Percentiles rank a stretch among this genome's conserved stretches.
These are phyloP conservation scores for Fusarium aywerte DNA, from an alignment of 2,329 filamentous ascomycete genomes.

Conservation along the genomic window DNA sequence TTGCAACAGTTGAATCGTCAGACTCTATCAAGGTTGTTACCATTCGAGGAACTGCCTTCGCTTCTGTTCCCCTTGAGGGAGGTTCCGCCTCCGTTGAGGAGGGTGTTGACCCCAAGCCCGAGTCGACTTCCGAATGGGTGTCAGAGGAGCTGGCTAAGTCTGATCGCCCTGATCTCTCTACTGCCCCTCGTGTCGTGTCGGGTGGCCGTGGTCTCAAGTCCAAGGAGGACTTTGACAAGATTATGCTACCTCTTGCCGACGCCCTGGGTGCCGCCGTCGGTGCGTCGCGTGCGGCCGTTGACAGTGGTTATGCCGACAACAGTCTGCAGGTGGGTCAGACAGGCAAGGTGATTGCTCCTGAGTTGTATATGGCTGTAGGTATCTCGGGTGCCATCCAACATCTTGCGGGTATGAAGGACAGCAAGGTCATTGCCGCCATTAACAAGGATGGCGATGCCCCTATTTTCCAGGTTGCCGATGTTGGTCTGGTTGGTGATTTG, in stretches of 20 bases:
- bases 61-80: conserved; percentile 75
- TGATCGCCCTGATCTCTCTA: conserved; percentile 91
- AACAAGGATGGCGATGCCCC: conserved; percentile 98
- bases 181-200: conserved; percentile 89
- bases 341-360: conserved; percentile 96
- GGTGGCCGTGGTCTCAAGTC: conserved; percentile 96
- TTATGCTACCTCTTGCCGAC: conserved; percentile 94
- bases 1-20: conserved; percentile 91
- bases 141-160: conserved; percentile 93
- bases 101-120: conserved; percentile 83
- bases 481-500: conserved; percentile 92
- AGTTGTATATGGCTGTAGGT: conserved; percentile 93
- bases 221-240: conserved; percentile 93
- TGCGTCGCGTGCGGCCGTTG: conserved; percentile 92
- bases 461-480: conserved; percentile 98
- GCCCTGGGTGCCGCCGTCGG: conserved; percentile 94
- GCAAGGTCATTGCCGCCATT: conserved; percentile 98
- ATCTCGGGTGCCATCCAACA: conserved; percentile 99
- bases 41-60: conserved; percentile 91
- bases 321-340: conserved; percentile 98
- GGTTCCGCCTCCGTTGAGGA: conserved; percentile 82
- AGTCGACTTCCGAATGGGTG: conserved; percentile 84
- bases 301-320: conserved; percentile 98
- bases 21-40: conserved; percentile 91
- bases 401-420: conserved; percentile 99